Evolutionary conservation across 805 yeast genomes (phyloP).

Genomic region (Candida tibetensis): DNA sequence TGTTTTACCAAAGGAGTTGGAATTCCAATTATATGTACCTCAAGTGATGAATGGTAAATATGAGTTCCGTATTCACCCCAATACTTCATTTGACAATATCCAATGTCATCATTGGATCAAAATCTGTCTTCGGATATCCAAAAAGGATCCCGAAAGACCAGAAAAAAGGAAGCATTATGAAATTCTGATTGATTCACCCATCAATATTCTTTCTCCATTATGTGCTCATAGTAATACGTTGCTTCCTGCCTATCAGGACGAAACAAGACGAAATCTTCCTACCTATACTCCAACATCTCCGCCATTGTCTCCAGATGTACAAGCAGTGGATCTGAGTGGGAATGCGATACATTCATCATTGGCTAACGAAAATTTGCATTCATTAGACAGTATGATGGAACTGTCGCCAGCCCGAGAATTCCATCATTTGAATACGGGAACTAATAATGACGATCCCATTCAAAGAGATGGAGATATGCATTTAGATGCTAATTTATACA

Average conservation of each 20-base stretch:
- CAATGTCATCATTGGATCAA: conserved; percentile 96
- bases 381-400: conserved; percentile 19
- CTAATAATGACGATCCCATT: conserved; percentile 31
- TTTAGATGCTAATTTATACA: conserved; percentile 47
- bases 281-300: conserved; percentile 36
- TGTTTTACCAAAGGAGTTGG: conserved; percentile 72
- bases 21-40: conserved; percentile 85
- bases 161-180: conserved; percentile 86
- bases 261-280: conserved; percentile 16
- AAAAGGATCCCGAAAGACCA: conserved; percentile 50
- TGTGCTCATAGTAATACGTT: conserved; percentile 81
- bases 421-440: conserved; percentile 24
- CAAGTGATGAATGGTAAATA: conserved; percentile 54
- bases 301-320: conserved; percentile 55
- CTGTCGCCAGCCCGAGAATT: conserved; percentile 16
- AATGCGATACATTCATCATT: neutral
- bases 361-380: conserved; percentile 5
- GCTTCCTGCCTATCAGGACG: conserved; percentile 63
- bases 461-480: conserved; percentile 40
- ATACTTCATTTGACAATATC: conserved; percentile 74
- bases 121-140: conserved; percentile 76
- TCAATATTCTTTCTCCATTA: conserved; percentile 70
- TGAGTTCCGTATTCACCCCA: conserved; percentile 64
- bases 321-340: conserved; percentile 34
- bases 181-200: conserved; percentile 91